Evolutionary conservation across 768 basidiomycete genomes (phyloP), one percentile per base, ranked within the genome.

Genomic region (Pleurotus cornucopiae): DNA sequence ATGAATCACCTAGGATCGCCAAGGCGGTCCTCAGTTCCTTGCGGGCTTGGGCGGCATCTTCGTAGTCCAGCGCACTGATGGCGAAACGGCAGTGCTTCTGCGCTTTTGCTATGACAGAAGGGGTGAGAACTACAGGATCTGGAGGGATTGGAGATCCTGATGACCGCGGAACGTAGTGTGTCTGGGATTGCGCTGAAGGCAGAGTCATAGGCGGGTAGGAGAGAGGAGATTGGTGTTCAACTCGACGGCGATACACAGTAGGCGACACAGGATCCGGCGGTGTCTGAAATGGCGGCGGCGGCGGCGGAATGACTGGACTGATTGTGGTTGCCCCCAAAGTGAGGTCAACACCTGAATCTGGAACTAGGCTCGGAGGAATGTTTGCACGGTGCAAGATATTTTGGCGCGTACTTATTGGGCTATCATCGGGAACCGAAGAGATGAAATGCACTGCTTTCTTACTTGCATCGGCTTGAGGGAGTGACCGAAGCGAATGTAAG

Each of bases 41-140:
- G 65, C 82, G 79, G 14, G 96, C 96, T 63, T 91, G 89, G 60
- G 89, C 88, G 7, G 78, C 77, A 69, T 99, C 96, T 66, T 98
- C 96, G 67, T 95, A 98, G 66, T 98, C 94, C 54, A 99, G 75
- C n/a, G 97, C 85, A 26, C 91, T 93, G 56, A 98, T 91, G 5
- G 96, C 96, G 72, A 89, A 97, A 53, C 82, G 81, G 62, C 94
- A 94, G 63, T 95, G 94, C 66, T 91, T 97, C 76, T 99, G 95
- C 12, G 83, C 84, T 59, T 87, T 83, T 16, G 85, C 76, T 21
- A 97, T 79, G 53, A 85, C 66, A 52, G 73, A 74, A 3, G 89
- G 84, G 1, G 88, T 83, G 46, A 94, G 69, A 30, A 85, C 84
- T 6, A 74, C 61, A 43, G 68, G 69, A 9, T 66, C 64, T 4